Base-by-base conservation (phyloP, 148 eudicot species). In the Nepenthes gracilis region DNA sequence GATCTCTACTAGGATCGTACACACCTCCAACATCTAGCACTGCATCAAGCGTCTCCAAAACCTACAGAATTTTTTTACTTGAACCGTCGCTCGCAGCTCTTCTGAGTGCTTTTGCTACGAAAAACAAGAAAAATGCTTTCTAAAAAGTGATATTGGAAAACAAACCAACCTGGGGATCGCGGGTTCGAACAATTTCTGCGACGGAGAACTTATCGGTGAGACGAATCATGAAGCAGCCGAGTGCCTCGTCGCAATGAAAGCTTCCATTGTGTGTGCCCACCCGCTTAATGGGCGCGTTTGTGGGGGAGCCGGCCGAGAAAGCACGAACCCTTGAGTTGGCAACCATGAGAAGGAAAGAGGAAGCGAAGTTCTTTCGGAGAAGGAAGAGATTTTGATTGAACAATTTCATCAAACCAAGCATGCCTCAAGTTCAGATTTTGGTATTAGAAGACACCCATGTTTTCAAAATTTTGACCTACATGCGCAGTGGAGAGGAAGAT, bases 21-120 rank as follows among this genome's bases (percentile, higher is more conserved):
- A 85, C 96, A 5, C 97, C 96, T 54, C 97, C 97, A 54, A 92
- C 96, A 77, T 92, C 97, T 51, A 92, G 74, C 78, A 92, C 96
- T 1, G 96, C 94, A 62, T 92, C 97, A 50, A 88, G 69, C 38
- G 76, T 74, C 57, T 85, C 96, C 80, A 92, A 65, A 23, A 88
- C 85, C 98, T 89, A 65, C 51, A 38, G 43, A 67, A 35, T 1
- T 33, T 58, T 12, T 48, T 43, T n/a, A 58, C 70, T 10, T 67
- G n/a, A 65, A 34, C 15, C 38, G 6, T 51, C 32, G 35, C 11
- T 33, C 36, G n/a, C 55, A 14, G 32, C n/a, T 7, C n/a, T 52
- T 14, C 23, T 5, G 13, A 2, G 54, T 23, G 23, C 23, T 32
- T 13, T 14, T n/a, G 55, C 55, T 52, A 11, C 23, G 14, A n/a